These are phyloP conservation scores for Penicillium palitans DNA, from an alignment of 2,329 filamentous ascomycete species.

Conservation along the genomic window DNA sequence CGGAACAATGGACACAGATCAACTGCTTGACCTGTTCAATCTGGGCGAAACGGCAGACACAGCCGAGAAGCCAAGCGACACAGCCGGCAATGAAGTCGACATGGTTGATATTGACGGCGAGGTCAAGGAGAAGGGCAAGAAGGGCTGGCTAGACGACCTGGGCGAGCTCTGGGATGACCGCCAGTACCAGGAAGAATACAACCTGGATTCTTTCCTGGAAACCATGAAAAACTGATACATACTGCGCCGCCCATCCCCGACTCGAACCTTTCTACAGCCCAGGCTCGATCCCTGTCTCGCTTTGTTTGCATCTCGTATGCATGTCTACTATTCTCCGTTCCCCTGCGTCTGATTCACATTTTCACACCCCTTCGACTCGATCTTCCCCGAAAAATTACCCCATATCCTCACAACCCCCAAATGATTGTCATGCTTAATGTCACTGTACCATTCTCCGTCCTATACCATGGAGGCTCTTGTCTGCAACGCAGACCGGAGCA, in stretches of 20 bases:
- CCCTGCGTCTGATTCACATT: background rate
- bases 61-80: conserved; percentile 61
- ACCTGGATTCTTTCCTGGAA: conserved; percentile 91
- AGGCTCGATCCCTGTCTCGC: background rate
- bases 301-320: background rate
- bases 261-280: background rate
- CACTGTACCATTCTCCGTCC: conserved; percentile 12
- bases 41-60: conserved; percentile 67
- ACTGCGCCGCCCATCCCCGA: background rate
- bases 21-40: conserved; percentile 95
- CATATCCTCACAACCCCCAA: background rate
- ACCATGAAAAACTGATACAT: conserved; percentile 68
- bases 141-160: conserved; percentile 91
- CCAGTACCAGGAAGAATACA: conserved; percentile 98
- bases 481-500: conserved; percentile 7
- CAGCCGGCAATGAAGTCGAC: conserved; percentile 60
- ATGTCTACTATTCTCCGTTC: background rate
- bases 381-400: background rate
- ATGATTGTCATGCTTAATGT: conserved; percentile 14
- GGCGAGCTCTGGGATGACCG: conserved; percentile 96
- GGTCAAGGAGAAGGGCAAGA: conserved; percentile 91
- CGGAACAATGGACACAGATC: conserved; percentile 95
- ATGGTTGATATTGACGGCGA: conserved; percentile 94
- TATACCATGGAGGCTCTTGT: conserved; percentile 9
- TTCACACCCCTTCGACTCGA: background rate